Evolutionary conservation across 2,329 filamentous ascomycete species (phyloP).

Genomic region (Xylariaceae sp.): DNA sequence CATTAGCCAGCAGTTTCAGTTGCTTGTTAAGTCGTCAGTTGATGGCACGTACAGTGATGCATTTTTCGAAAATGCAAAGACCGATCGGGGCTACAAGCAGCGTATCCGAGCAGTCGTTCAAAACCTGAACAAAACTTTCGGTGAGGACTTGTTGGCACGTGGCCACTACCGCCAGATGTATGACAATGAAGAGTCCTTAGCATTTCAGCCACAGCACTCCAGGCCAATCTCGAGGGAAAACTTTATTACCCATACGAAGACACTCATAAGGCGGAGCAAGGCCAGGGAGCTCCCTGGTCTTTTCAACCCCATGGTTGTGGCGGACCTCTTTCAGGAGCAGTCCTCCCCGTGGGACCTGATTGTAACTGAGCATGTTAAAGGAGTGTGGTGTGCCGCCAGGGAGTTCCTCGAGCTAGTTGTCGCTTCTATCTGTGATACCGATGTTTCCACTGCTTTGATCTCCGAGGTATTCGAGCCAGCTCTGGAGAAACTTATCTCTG

Average conservation of each 20-base stretch:
- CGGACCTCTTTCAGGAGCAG: constrained; percentile 56
- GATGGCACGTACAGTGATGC: constrained; percentile 47
- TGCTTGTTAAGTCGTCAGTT: constrained; percentile 31
- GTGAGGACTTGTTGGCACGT: constrained; percentile 35
- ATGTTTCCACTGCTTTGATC: constrained; percentile 28
- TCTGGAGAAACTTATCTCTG: constrained; percentile 34
- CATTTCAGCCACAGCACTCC: background rate
- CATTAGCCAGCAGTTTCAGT: constrained; percentile 41
- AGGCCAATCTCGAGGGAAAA: constrained; percentile 30
- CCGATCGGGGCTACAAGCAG: constrained; percentile 33
- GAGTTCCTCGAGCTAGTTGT: constrained; percentile 46
- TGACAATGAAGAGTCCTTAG: background rate
- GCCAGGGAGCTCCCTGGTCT: constrained; percentile 56
- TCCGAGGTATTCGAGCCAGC: constrained; percentile 37
- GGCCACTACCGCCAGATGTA: constrained; percentile 38
- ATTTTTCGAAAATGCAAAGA: constrained; percentile 44
- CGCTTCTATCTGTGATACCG: constrained; percentile 24
- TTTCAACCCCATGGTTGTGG: constrained; percentile 55
- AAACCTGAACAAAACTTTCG: constrained; percentile 44
- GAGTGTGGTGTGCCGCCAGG: constrained; percentile 39
- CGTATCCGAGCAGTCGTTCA: constrained; percentile 52
- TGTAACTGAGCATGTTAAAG: constrained; percentile 44
- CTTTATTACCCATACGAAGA: constrained; percentile 38
- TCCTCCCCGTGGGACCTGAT: constrained; percentile 48
- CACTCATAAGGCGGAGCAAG: constrained; percentile 37